Evolutionary conservation across 371 early-diverging fungal species (phyloP), one percentile per base, ranked within the genome.

Genomic region (Sporodiniella umbellata): DNA sequence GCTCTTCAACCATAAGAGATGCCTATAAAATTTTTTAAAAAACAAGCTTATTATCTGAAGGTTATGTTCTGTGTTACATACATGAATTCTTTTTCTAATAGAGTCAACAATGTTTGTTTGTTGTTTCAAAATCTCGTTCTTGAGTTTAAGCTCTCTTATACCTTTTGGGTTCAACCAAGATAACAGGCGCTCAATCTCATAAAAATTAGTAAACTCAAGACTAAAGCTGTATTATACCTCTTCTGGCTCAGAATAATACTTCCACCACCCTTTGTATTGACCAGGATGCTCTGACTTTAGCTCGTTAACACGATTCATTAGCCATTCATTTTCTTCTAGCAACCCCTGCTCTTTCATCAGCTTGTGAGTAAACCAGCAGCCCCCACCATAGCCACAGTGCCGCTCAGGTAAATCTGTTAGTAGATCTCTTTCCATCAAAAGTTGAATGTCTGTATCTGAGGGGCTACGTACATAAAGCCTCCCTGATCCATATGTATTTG

Each of bases 401-500:
- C 60, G 58, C 21, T 70, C 67, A 14, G 61, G 60, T 8, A 60
- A 21, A n/a, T 60, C 46, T 1, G 55, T 45, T 6, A 11, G 15
- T 15, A 38, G 18, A 42, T 75, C 64, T n/a, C 81, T 68, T 18
- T 79, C 58, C 42, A 72, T 60, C 47, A 80, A 48, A 30, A 67
- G 50, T 43, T 70, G 72, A 17, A 80, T 68, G 53, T 86, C 85
- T 11, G 66, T 58, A 25, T 68, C 61, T 0, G 71, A 68, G 0
- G 86, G 81, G 15, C 80, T 77, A 50, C 79, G 83, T 12, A 89
- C 75, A 51, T 83, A 82, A 0, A 89, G 35, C 5, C 87, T 70
- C 17, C 86, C 87, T 5, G 86, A 75, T 17, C 80, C 83, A 51
- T 75, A 75, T 5, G 71, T 64, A 28, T 76, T 71, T 14, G 80